These are phyloP conservation scores for Nakazawaea holstii DNA, from an alignment of 805 yeast genomes.

Conservation along the genomic window DNA sequence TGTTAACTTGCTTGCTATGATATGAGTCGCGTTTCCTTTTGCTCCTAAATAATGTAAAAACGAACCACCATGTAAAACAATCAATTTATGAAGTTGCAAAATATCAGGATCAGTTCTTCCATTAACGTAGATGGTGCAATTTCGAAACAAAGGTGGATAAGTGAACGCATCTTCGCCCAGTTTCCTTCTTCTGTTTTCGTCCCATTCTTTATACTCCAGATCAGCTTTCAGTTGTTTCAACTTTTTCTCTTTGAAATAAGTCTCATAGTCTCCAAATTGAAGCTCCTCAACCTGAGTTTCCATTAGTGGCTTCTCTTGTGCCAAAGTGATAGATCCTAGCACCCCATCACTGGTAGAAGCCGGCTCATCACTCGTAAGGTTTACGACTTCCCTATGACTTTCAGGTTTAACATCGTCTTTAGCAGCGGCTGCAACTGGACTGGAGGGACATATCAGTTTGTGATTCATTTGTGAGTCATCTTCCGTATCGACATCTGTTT, in stretches of 20 bases:
- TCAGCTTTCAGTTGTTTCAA: slow-evolving; percentile 58
- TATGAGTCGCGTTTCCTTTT: slow-evolving; percentile 77
- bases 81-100: slow-evolving; percentile 60
- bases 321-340: slow-evolving; percentile 5
- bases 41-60: slow-evolving; percentile 64
- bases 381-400: background rate
- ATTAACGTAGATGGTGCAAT: slow-evolving; percentile 72
- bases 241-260: slow-evolving; percentile 59
- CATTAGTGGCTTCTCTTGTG: background rate
- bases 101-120: slow-evolving; percentile 87
- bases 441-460: background rate
- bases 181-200: slow-evolving; percentile 27
- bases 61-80: slow-evolving; percentile 75
- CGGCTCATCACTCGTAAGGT: slow-evolving; percentile 1
- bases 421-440: background rate
- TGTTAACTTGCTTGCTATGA: slow-evolving; percentile 74
- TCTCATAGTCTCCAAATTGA: slow-evolving; percentile 61
- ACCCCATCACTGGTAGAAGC: slow-evolving; percentile 9
- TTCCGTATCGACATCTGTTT: slow-evolving; percentile 2
- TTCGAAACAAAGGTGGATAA: slow-evolving; percentile 45
- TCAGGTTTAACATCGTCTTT: background rate
- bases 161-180: slow-evolving; percentile 8
- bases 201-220: slow-evolving; percentile 44
- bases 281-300: slow-evolving; percentile 30
- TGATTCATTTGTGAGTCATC: slow-evolving; percentile 6